Evolutionary conservation across 2,329 filamentous ascomycete genomes (phyloP), one percentile per base, ranked within the genome.

Genomic region (Paecilomyces fulvus): DNA sequence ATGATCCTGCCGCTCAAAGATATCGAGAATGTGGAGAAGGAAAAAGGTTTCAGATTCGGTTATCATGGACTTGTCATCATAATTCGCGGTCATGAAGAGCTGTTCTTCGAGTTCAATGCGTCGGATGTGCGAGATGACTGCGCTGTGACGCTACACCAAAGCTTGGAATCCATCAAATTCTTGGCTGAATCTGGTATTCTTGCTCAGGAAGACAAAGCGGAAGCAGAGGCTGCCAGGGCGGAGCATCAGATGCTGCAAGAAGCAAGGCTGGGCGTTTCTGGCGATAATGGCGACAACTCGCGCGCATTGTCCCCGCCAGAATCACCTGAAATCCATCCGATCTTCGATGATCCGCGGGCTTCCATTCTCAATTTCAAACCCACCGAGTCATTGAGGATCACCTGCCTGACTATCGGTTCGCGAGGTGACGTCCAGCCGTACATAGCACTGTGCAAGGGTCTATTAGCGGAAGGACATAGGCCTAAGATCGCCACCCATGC

Each of bases 401-500:
- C 92, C 1, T 99, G 94, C 69, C 77, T 99, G 37, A 99, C 94
- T 0, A 99, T 99, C 60, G 94, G 94, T 14, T 96, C 92, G 11
- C 83, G 94, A 58, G 94, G 94, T 23, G 94, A 99, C 69, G 92
- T 99, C 3, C 94, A 99, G 70, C 94, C 94, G 0, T 99, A 97
- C 70, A 97, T 99, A 69, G 91, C 94, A 0, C 79, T 99, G 0
- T 96, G 94, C 76, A 96, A 96, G 68, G 90, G 89, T 0, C 77
- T 99, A 1, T 73, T 95, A 48, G 88, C 87, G 0, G 92, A 99
- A 63, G 94, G 94, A 0, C 94, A 99, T 72, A 84, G 82, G 59
- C 83, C 88, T 14, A 86, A 84, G 60, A 99, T 99, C 64, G 94
- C 92, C 10, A 97, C 94, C 0, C 94, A 99, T 69, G 80, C 79